Evolutionary conservation across 768 basidiomycete species (phyloP).

Genomic region (Ramaria sp.): DNA sequence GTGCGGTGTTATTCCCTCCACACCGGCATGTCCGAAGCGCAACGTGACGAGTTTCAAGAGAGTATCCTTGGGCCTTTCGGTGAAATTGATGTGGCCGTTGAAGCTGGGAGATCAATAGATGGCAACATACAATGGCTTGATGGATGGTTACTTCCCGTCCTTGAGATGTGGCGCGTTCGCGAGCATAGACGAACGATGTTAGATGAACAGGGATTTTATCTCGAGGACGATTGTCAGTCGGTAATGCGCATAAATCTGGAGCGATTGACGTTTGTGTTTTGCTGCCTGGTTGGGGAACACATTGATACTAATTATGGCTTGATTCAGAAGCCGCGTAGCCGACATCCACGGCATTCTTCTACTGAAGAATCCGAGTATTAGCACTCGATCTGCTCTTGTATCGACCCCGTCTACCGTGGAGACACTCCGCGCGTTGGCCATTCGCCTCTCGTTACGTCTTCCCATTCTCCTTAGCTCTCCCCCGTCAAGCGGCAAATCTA

Average conservation of each 20-base stretch:
- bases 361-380: constrained; percentile 32
- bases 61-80: constrained; percentile 48
- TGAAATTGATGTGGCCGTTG: constrained; percentile 51
- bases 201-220: constrained; percentile 37
- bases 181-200: constrained; percentile 37
- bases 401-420: constrained; percentile 48
- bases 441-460: constrained; percentile 52
- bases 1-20: constrained; percentile 72
- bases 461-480: constrained; percentile 79
- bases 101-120: constrained; percentile 39
- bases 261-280: constrained; percentile 43
- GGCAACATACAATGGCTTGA: constrained; percentile 41
- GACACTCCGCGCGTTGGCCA: constrained; percentile 51
- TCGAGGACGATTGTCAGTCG: constrained; percentile 23
- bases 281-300: background rate
- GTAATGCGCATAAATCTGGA: constrained; percentile 26
- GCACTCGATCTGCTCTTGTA: constrained; percentile 35
- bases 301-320: constrained; percentile 12
- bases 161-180: constrained; percentile 54
- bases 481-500: constrained; percentile 81
- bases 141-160: constrained; percentile 71
- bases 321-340: constrained; percentile 39
- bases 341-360: constrained; percentile 61
- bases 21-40: constrained; percentile 66
- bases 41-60: constrained; percentile 55